Base-by-base conservation (phyloP, 2,329 filamentous ascomycete species). In the Triangularia verruculosa region DNA sequence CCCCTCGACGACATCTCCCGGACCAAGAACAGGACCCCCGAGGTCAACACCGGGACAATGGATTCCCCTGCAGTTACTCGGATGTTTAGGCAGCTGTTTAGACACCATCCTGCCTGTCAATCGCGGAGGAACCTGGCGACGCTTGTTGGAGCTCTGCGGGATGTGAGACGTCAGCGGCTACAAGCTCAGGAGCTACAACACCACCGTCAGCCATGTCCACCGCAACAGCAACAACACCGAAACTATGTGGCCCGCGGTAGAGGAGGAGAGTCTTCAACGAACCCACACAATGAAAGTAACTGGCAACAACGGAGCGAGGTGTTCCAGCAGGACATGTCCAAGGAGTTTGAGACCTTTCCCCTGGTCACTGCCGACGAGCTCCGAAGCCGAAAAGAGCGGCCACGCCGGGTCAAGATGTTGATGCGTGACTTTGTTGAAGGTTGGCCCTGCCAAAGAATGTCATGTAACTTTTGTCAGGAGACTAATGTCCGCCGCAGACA, bases 371-470 rank as follows among this genome's bases (percentile, higher is more conserved):
- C 92, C n/a, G 83, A 89, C 68, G 88, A 92, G 66, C 79, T 99
- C 69, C 88, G 89, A 69, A 80, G 78, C 69, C 84, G 90, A 61
- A 88, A 80, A 60, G 89, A 96, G 74, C 83, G 95, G 72, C 95
- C 95, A 53, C 86, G 86, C 73, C 85, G 90, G 75, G 93, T 97
- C 69, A 97, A 97, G 85, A 99, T 99, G 95, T 80, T 97, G 73
- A 91, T 96, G 74, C 86, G 96, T 69, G 96, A 99, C 82, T 99
- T 99, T 74, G 95, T 99, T 74, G 95, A 99, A 76, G 93, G 91
- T 93, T 74, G 39, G 39, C 20, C 13, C n/a, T 69, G 76, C 75
- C 30, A 28, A 15, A 34, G 24, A 15, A 39, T n/a, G n/a, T n/a
- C 13, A 15, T 25, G 5, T 25, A 8, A 5, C 24, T 17, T 2